A percentile compares a stretch with the other conserved stretches of the same genome.
Conservation (phyloP, 2,329 filamentous ascomycete species). For the Aspergillus udagawae region DNA sequence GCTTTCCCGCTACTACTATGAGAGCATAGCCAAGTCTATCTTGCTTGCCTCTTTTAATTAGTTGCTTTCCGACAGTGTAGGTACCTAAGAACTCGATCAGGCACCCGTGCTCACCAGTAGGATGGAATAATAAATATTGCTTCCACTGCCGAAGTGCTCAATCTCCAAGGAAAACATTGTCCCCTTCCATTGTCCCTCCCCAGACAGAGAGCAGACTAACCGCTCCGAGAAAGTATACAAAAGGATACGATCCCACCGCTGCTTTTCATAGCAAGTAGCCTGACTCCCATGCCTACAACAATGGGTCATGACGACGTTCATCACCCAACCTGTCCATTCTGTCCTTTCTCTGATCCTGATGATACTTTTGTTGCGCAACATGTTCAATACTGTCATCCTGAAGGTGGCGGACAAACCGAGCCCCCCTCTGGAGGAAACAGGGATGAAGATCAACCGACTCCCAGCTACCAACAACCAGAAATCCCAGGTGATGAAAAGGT, state of each 20-base stretch:
- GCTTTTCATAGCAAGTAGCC: background rate
- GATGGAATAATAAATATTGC: background rate
- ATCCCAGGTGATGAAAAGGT: constrained; percentile 7
- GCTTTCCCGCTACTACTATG: background rate
- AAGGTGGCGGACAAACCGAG: constrained; percentile 28
- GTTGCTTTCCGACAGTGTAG: too few species aligned
- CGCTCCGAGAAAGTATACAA: background rate
- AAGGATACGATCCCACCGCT: background rate
- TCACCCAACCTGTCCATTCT: constrained; percentile 41
- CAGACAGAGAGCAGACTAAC: too few species aligned
- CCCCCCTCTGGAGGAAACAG: constrained; percentile 12
- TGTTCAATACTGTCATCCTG: constrained; percentile 44
- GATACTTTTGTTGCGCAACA: constrained; percentile 40
- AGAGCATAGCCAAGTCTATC: background rate
- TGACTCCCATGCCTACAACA: background rate
- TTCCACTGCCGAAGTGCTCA: background rate
- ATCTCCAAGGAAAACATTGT: background rate
- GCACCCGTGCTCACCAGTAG: background rate
- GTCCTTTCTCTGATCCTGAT: constrained; percentile 40
- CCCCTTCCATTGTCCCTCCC: background rate
- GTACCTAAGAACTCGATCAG: background rate
- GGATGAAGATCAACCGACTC: background rate
- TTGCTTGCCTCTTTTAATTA: background rate
- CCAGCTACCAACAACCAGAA: constrained; percentile 3
- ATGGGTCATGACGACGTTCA: constrained; percentile 18